A percentile compares a stretch with the other conserved stretches of the same genome.
phyloP scores from a whole-genome alignment of 2,329 filamentous ascomycete species.

The Colletotrichum sp. region DNA sequence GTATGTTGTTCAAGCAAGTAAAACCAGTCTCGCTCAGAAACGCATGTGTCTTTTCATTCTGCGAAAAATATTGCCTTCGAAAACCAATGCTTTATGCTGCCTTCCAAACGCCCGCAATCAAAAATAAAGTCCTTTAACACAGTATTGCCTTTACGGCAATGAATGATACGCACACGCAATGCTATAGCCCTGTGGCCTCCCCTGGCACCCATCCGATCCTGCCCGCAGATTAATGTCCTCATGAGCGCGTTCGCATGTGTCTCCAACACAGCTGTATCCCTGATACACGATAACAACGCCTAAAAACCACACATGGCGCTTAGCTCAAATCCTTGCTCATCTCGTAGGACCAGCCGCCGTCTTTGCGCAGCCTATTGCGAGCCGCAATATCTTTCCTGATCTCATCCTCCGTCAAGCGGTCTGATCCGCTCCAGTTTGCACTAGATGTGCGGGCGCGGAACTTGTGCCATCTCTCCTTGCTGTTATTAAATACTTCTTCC shows the following conservation, averaged over 20 bases:
- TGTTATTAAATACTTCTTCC: slow-evolving; percentile 95
- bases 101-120: slow-evolving; percentile 5
- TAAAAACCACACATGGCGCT: slow-evolving; percentile 3
- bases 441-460: slow-evolving; percentile 92
- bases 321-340: slow-evolving; percentile 53
- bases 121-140: background rate
- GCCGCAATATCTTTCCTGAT: slow-evolving; percentile 80
- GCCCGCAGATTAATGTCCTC: slow-evolving; percentile 5
- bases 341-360: slow-evolving; percentile 85
- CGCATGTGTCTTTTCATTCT: background rate
- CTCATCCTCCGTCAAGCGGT: slow-evolving; percentile 86
- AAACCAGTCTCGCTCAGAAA: background rate
- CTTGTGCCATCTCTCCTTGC: slow-evolving; percentile 82
- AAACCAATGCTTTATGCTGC: slow-evolving; percentile 15
- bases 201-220: background rate
- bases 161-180: slow-evolving; percentile 2
- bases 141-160: background rate
- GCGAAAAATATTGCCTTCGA: slow-evolving; percentile 3
- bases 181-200: background rate
- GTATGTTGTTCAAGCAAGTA: background rate
- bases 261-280: slow-evolving; percentile 15
- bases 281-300: slow-evolving; percentile 12
- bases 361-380: slow-evolving; percentile 77
- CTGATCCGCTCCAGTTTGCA: slow-evolving; percentile 89
- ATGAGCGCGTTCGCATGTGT: slow-evolving; percentile 19